Base-by-base conservation (phyloP, 257 asterid genomes). In the Hygrophila difformis region DNA sequence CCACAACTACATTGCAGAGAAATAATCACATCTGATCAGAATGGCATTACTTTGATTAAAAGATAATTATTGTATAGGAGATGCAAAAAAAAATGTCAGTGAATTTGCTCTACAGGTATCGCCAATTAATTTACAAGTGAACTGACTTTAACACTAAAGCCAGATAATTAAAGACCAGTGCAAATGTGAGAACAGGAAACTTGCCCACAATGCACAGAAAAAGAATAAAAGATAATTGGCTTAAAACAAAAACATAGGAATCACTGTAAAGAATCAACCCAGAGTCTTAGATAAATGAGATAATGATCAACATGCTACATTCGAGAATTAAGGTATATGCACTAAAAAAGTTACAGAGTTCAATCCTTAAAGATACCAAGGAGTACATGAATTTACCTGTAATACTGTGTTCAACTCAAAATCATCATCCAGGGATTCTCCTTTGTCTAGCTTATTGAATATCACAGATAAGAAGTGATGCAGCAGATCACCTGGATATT, bases 351-450 rank as follows among this genome's bases (percentile, higher is more conserved):
- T 14, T 22, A 23, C 16, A 41, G 43, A 37, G 37, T 13, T 44
- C 53, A 12, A 55, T 23, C 37, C 18, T 18, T 12, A 20, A 48
- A 35, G 45, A 58, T 42, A 52, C 18, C 40, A 49, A 54, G 47
- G 49, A 43, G 53, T 39, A 13, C 39, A 62, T 55, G 45, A 61
- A 53, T 20, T 44, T 57, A 81, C 97, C 95, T 89, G 96, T 75
- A 85, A 66, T 44, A 78, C 72, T 19, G 93, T 89, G 77, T 85
- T 85, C 69, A 89, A 68, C 74, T 89, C 98, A 80, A 86, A 89
- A 54, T 89, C 98, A 61, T 89, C 98, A 52, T 89, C 94, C 63
- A 87, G 65, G 19, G 78, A 43, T 60, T 79, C 93, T 60, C 94
- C 98, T 77, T 77, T 85, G 80, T 89, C 96, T 58, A 89, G 66